phyloP scores from a whole-genome alignment of 441 rosid genomes.

The Melastoma candidum region DNA sequence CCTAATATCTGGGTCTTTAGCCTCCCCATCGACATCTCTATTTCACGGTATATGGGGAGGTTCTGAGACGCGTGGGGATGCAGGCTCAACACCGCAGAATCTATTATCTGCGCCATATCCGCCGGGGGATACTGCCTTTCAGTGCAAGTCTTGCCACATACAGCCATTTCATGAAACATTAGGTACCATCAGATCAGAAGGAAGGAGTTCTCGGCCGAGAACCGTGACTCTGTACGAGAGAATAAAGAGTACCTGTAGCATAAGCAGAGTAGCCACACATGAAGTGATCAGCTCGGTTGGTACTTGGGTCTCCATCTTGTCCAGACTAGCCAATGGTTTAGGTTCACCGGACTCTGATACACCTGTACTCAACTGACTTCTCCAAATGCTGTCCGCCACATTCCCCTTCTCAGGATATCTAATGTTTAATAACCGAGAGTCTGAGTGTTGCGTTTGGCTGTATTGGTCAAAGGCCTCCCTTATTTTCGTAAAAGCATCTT shows the following conservation, averaged over 20 bases:
- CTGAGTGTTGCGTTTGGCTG: conserved; percentile 27
- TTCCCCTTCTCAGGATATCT: conserved; percentile 37
- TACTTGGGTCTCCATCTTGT: conserved; percentile 35
- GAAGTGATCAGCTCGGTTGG: conserved; percentile 78
- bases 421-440: conserved; percentile 21
- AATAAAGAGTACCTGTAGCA: conserved; percentile 60
- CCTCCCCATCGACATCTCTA: conserved; percentile 90
- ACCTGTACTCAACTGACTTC: conserved; percentile 22
- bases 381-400: conserved; percentile 18
- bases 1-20: conserved; percentile 92
- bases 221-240: not conserved
- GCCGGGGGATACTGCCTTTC: conserved; percentile 83
- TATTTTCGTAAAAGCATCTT: conserved; percentile 53
- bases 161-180: too few relatives aligned
- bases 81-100: conserved; percentile 69
- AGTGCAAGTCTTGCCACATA: conserved; percentile 55
- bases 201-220: conserved; percentile 11
- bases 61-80: conserved; percentile 78
- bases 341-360: conserved; percentile 22
- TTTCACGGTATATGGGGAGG: conserved; percentile 68
- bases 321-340: conserved; percentile 27
- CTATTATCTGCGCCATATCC: conserved; percentile 85
- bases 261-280: conserved; percentile 76
- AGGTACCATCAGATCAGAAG: conserved; percentile 8
- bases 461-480: conserved; percentile 67